A percentile compares a stretch with the other conserved stretches of the same genome.
Conservation (phyloP, 2,329 filamentous ascomycete species). For the Chaetomiaceae sp. region DNA sequence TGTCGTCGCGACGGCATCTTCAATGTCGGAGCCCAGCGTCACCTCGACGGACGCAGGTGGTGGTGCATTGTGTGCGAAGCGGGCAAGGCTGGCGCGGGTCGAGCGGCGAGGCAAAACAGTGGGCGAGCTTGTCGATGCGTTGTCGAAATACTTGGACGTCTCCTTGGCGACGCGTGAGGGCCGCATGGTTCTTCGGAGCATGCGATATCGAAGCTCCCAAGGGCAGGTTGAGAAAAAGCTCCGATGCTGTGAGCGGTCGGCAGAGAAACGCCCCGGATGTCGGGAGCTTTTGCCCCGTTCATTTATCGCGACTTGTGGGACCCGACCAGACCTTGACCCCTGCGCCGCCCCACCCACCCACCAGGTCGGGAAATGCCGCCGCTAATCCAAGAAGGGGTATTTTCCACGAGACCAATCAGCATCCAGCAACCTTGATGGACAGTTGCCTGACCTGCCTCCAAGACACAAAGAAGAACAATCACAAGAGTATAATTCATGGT, state of each 20-base stretch:
- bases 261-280: neutral
- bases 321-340: no score
- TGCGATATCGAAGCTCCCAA: neutral
- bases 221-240: neutral
- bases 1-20: conserved; percentile 30
- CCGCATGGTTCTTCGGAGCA: conserved; percentile 39
- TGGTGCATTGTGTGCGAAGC: conserved; percentile 39
- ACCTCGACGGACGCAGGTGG: conserved; percentile 16
- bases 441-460: no score
- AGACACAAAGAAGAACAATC: no score
- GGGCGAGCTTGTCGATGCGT: conserved; percentile 35
- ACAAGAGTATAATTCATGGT: no score
- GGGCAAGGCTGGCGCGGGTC: conserved; percentile 46
- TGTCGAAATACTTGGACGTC: conserved; percentile 51
- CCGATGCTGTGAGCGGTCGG: neutral
- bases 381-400: neutral
- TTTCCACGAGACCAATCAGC: no score
- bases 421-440: neutral
- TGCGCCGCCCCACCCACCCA: neutral
- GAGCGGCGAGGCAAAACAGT: conserved; percentile 39
- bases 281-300: neutral
- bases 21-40: conserved; percentile 29
- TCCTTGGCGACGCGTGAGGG: conserved; percentile 56
- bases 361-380: conserved; percentile 9
- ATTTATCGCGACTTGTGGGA: neutral